Base-by-base conservation (phyloP, 2,329 filamentous ascomycete genomes). In the Clonostachys sp. region DNA sequence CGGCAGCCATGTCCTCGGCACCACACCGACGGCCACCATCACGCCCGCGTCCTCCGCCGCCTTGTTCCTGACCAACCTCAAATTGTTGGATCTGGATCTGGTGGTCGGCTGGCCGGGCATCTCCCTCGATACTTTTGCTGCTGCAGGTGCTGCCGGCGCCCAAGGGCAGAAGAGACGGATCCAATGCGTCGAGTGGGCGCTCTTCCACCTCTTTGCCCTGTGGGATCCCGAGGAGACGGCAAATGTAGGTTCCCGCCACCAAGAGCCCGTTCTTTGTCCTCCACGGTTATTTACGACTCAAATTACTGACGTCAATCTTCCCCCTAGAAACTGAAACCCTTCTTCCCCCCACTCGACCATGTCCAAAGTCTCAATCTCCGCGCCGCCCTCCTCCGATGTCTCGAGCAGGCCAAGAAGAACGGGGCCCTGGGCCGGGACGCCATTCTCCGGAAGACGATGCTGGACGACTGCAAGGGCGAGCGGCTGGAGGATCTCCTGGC, bases 381-480 rank as follows among this genome's bases (percentile, higher is more conserved):
- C 45, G 84, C 89, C 34, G 90, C 89, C 9, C 75, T 96, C 9
- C 87, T 91, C 57, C 82, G 90, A 64, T 83, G 79, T 55, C 80
- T 99, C 46, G 88, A 92, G 53, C 85, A 89, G 45, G 74, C 90
- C 50, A 97, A 97, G 72, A 95, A 95, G 71, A 89, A 83, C 68
- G 91, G 91, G 33, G 73, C 86, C 1, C 73, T 97, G 9, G 89
- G 90, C 4, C 78, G 89, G 44, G 91, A 96, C 59, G 80, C 81
- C 0, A 80, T 95, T 1, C 70, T 97, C 34, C 83, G 94, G 45
- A 96, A 96, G 71, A 95, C 90, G 0, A 96, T 96, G 89, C 74
- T 99, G 45, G 94, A 99, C 61, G 92, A 99, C 57, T 99, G 94
- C 69, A 91, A 87, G 55, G 92, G 92, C 6, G 91, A 96, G 47